Percentiles rank a stretch among this genome's conserved stretches.
phyloP scores from a whole-genome alignment of 176 grass and related monocot species.

The Dactylis glomerata region DNA sequence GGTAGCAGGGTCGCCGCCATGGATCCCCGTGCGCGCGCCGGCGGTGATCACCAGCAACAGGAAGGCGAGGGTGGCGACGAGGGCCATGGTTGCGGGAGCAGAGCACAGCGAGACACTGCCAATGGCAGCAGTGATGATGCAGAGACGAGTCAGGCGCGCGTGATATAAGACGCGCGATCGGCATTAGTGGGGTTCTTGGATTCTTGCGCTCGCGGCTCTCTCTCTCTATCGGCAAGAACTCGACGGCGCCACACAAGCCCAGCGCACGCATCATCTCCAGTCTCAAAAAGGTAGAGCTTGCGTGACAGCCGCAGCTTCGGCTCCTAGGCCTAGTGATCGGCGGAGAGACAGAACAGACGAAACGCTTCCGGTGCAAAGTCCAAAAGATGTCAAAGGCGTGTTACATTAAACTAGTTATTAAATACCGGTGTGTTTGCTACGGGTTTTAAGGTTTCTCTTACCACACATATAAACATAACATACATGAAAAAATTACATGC shows the following conservation, averaged over 20 bases:
- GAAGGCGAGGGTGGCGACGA: slow-evolving; percentile 15
- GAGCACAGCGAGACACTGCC: not conserved
- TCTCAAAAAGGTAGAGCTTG: not conserved
- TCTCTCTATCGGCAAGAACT: not conserved
- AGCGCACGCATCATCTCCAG: no score
- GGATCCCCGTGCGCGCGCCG: not conserved
- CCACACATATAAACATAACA: no score
- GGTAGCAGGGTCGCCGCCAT: not conserved
- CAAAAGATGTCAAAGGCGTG: not conserved
- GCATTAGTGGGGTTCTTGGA: not conserved
- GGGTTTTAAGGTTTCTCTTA: no score
- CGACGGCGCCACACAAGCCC: not conserved
- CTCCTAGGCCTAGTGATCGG: not conserved
- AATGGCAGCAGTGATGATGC: not conserved
- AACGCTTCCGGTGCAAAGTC: not conserved
- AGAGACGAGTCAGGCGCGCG: not conserved
- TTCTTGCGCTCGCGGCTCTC: not conserved
- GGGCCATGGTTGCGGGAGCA: not conserved
- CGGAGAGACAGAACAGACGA: not conserved
- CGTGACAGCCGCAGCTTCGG: not conserved
- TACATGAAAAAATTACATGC: no score
- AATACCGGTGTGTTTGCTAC: no score
- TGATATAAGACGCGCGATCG: not conserved
- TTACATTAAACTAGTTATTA: no score
- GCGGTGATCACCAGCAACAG: slow-evolving; percentile 11